These are phyloP conservation scores for Leccinum variicolor DNA, from an alignment of 768 basidiomycete species.

Conservation along the genomic window DNA sequence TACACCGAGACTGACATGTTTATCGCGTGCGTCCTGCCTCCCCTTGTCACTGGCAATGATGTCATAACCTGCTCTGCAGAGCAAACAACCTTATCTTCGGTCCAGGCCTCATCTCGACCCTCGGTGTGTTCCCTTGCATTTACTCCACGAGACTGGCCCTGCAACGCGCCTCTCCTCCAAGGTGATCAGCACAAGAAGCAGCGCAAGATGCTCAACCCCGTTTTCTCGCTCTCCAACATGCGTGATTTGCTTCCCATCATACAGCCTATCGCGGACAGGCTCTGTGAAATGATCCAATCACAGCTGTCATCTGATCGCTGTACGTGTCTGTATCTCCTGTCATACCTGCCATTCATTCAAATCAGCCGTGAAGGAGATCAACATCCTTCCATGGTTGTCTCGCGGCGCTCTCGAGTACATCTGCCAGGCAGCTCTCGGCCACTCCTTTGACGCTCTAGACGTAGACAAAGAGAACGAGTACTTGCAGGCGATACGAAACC, in stretches of 20 bases:
- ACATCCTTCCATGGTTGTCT: slow-evolving; percentile 33
- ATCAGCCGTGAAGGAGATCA: slow-evolving; percentile 28
- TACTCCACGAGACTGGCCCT: neutral
- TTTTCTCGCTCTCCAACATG: slow-evolving; percentile 32
- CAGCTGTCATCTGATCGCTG: slow-evolving; percentile 23
- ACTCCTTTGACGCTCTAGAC: slow-evolving; percentile 32
- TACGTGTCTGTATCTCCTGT: slow-evolving; percentile 6
- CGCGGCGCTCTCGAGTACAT: slow-evolving; percentile 36
- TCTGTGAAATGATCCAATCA: slow-evolving; percentile 19
- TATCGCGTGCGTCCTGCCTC: slow-evolving; percentile 22
- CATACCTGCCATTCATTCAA: neutral
- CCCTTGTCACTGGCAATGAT: neutral
- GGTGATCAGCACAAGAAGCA: slow-evolving; percentile 31
- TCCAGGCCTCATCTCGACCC: slow-evolving; percentile 35
- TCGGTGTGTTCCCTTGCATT: slow-evolving; percentile 23
- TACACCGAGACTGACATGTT: slow-evolving; percentile 38
- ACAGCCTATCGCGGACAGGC: slow-evolving; percentile 31
- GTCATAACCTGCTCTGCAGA: slow-evolving; percentile 5
- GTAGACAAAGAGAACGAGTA: slow-evolving; percentile 25
- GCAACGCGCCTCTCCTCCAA: neutral
- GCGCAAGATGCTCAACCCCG: slow-evolving; percentile 34
- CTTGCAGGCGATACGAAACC: slow-evolving; percentile 24
- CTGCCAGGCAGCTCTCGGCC: slow-evolving; percentile 32
- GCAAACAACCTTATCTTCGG: slow-evolving; percentile 35
- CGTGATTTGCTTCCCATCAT: slow-evolving; percentile 29